Conservation (phyloP, 495 filamentous ascomycete genomes). For the Collariella sp. region DNA sequence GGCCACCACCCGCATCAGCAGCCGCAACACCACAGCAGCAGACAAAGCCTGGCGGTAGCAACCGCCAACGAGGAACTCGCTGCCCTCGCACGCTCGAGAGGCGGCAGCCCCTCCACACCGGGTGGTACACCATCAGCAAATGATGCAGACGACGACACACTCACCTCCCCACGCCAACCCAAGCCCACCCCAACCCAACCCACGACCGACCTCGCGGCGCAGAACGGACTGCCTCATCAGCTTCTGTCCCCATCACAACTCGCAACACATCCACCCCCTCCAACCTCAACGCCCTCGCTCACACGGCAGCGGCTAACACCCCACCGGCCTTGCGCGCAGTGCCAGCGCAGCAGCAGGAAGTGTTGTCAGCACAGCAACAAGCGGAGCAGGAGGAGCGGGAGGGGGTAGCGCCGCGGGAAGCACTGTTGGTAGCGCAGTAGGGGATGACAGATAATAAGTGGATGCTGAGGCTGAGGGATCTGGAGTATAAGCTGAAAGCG, state of each 20-base stretch:
- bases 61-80: constrained; percentile 9
- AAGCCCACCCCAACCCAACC: background rate
- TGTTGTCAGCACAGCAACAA: no score
- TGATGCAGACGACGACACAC: constrained; percentile 1
- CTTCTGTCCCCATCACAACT: background rate
- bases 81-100: background rate
- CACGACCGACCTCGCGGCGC: background rate
- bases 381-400: no score
- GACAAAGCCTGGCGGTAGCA: background rate
- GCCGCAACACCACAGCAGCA: background rate
- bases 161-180: constrained; percentile 1
- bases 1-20: background rate
- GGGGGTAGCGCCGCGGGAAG: no score
- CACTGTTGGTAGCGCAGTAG: background rate
- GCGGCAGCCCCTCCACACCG: constrained; percentile 2
- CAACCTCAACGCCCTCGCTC: background rate
- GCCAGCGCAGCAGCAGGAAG: background rate
- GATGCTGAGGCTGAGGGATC: constrained; percentile 73
- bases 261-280: background rate
- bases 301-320: background rate
- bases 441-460: constrained; percentile 54
- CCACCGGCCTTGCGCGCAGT: background rate
- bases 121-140: background rate
- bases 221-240: no score
- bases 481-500: constrained; percentile 81